Conservation (phyloP, 75 land plant species). For the Pinus tabuliformis region DNA sequence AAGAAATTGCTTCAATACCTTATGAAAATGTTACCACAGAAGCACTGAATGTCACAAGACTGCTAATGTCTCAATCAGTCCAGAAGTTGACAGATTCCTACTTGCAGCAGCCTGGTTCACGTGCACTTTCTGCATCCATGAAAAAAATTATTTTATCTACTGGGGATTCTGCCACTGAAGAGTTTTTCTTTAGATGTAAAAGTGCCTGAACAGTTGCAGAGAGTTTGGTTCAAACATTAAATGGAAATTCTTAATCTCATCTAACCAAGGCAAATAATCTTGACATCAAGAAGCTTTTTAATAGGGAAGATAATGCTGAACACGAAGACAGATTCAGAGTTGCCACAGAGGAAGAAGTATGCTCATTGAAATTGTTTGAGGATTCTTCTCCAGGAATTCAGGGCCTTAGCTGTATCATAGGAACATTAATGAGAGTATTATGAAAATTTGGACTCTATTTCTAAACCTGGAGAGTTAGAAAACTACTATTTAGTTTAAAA, state of each 20-base stretch:
- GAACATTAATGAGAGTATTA: neutral
- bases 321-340: too few relatives aligned
- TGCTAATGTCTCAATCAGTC: conserved; percentile 4
- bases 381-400: neutral
- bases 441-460: neutral
- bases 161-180: neutral
- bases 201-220: neutral
- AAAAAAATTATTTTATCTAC: neutral
- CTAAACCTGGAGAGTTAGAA: neutral
- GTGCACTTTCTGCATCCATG: neutral
- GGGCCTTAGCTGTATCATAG: neutral
- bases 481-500: neutral
- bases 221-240: neutral
- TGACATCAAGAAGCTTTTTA: neutral
- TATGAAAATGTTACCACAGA: neutral
- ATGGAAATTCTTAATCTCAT: conserved; percentile 1
- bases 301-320: too few relatives aligned
- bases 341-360: neutral
- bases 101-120: neutral
- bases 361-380: neutral
- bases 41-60: neutral
- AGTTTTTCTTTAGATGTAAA: too few relatives aligned
- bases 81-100: neutral
- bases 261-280: neutral
- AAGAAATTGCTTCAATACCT: neutral